Percentiles rank a stretch among this genome's conserved stretches.
phyloP scores from a whole-genome alignment of 148 eudicot genomes.

The Arctostaphylos glauca region DNA sequence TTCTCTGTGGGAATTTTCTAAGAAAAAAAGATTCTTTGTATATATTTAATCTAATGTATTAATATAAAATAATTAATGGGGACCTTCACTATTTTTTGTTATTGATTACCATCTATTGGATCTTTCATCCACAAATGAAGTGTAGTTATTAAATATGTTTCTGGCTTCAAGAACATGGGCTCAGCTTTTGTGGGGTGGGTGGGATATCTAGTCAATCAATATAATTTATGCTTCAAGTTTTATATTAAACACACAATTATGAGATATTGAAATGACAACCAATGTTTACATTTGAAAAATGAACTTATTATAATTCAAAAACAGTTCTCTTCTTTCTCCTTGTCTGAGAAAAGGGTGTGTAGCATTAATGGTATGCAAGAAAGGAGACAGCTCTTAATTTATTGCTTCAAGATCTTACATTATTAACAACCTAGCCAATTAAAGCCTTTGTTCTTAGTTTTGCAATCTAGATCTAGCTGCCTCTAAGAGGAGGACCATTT shows the following conservation, averaged over 20 bases:
- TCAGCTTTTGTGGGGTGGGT: slow-evolving; percentile 16
- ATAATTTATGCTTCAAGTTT: neutral
- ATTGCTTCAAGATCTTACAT: neutral
- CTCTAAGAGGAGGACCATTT: neutral
- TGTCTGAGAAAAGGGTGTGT: slow-evolving; percentile 16
- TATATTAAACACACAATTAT: neutral
- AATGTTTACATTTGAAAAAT: neutral
- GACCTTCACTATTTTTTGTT: neutral
- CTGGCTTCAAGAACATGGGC: slow-evolving; percentile 12
- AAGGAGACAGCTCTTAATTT: slow-evolving; percentile 14
- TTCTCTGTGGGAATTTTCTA: too few relatives aligned
- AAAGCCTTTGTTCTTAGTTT: neutral
- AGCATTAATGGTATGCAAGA: slow-evolving; percentile 14
- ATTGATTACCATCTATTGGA: neutral
- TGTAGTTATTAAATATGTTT: neutral
- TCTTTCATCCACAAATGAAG: neutral
- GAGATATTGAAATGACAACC: slow-evolving; percentile 7
- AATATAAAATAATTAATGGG: neutral
- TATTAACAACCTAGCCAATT: neutral
- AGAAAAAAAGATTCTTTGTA: too few relatives aligned
- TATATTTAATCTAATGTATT: neutral
- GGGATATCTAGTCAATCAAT: slow-evolving; percentile 3
- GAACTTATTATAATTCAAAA: neutral
- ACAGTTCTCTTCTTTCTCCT: neutral
- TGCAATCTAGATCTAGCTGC: neutral